Base-by-base conservation (phyloP, 225 moss, liverwort and hornwort species). In the Neckera pumila region DNA sequence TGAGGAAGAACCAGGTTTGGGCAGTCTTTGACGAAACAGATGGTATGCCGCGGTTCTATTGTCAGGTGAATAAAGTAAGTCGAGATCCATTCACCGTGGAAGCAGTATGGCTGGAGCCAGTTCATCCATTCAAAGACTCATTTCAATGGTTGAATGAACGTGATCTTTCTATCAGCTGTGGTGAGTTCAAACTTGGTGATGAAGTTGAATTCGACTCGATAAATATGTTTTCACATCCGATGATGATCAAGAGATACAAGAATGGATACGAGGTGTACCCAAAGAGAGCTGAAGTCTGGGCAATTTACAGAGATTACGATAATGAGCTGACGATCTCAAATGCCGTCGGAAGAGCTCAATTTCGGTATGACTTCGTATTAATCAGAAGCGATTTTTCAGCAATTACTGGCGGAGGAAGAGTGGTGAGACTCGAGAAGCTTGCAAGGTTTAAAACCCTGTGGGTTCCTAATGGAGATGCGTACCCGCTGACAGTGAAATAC, bases 41-140 rank as follows among this genome's bases (percentile, higher is more conserved):
- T 86, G 97, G 98, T 34, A 98, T 98, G 98, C 98, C 98, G 36
- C 95, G 98, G 51, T 98, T 94, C 89, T 98, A 98, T 89, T 96
- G 93, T 75, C 94, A 94, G 85, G 92, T 98, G 47, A 85, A 85
- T 62, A 91, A 85, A 82, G 92, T 94, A 42, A n/a, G 70, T 9
- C 91, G 78, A 59, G 64, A 87, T 72, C 97, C 98, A n/a, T 98
- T 98, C 80, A 87, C 69, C 21, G 97, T 91, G 42, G 49, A 87
- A 28, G 72, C 95, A 60, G 17, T 43, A 40, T 98, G 98, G 98
- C 90, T 98, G 83, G 98, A 98, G 93, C 90, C 94, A 49, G 57
- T 85, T 33, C 86, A 78, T 90, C 62, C 83, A 60, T 31, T 91
- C 72, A 85, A 70, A 87, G 82, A 90, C 5, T 28, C 89, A 6